Evolutionary conservation across 257 asterid species (phyloP), one percentile per base, ranked within the genome.

Genomic region (Nicotiana paniculata): DNA sequence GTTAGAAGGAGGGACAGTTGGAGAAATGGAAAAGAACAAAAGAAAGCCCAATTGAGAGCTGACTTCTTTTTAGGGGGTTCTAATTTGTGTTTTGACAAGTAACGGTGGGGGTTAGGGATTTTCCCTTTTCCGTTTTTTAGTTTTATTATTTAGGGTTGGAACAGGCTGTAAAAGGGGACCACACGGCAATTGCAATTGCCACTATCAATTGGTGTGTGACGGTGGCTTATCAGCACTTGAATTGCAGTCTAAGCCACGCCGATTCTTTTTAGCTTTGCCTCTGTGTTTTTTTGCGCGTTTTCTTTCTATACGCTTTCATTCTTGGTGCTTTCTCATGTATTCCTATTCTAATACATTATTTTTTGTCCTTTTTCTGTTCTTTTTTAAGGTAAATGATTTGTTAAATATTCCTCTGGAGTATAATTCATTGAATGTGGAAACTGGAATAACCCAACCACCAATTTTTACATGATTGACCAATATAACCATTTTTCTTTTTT

Each of bases 141-240:
- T 70, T 70, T 18, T 70, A 2, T 24, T 35, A 37, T 5, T 6
- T 13, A 2, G 16, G 28, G 82, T 82, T 59, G 28, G 81, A 77
- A 83, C 90, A 87, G 86, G 84, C 90, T 87, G 88, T 85, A n/a
- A 81, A 9, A n/a, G 24, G 87, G 90, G 79, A 43, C 88, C 88
- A 85, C 88, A 37, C 69, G 85, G 21, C 83, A 2, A 62, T 32
- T 79, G 61, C 9, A 2, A 62, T 32, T 79, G 61, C 9, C 33
- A 43, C 53, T 48, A 43, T 66, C 77, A 80, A 26, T 9, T 30
- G 48, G 16, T 21, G 26, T 32, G 43, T 68, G 88, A 64, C 84
- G 87, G 87, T 86, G 87, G 89, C 77, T 80, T 82, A 33, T 35
- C 54, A 82, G 84, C 86, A 15, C 9, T 61, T 61, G 54, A 2